Conservation (phyloP, 805 yeast genomes). For the Metahyphopichia silvanorum region DNA sequence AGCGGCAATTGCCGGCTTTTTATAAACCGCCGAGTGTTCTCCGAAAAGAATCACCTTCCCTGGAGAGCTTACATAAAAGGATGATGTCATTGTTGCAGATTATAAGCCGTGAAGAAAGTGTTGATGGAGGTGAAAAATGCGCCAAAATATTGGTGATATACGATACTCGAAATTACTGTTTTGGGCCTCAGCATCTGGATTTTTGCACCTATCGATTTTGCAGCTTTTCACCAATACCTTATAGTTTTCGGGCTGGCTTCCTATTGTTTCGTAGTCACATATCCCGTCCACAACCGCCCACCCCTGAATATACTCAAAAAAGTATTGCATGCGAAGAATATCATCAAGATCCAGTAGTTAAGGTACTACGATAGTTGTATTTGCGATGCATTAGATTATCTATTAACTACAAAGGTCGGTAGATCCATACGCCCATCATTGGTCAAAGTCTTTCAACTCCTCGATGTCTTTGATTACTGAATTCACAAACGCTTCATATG, state of each 20-base stretch:
- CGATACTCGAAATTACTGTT: too few species aligned
- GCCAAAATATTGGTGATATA: too few species aligned
- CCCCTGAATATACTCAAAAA: too few species aligned
- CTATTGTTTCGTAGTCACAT: too few species aligned
- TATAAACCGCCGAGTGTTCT: conserved; percentile 93
- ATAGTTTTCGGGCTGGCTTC: too few species aligned
- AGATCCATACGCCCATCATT: background rate
- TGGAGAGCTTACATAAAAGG: conserved; percentile 86
- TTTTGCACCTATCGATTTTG: too few species aligned
- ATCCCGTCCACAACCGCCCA: too few species aligned
- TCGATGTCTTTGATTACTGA: conserved; percentile 35
- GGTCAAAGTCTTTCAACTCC: conserved; percentile 26
- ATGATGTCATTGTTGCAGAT: background rate
- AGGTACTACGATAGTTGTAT: too few species aligned
- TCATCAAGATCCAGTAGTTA: background rate
- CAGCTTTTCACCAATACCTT: too few species aligned
- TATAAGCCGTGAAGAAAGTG: background rate
- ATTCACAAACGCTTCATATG: conserved; percentile 20
- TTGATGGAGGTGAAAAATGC: background rate
- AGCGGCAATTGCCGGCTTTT: conserved; percentile 95
- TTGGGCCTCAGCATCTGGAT: too few species aligned
- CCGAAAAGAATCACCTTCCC: conserved; percentile 96
- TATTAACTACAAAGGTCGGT: too few species aligned
- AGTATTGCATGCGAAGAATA: background rate
- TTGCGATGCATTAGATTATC: too few species aligned